Evolutionary conservation across 306 rosid species (phyloP), one percentile per base, ranked within the genome.

Genomic region (Corylus americana): DNA sequence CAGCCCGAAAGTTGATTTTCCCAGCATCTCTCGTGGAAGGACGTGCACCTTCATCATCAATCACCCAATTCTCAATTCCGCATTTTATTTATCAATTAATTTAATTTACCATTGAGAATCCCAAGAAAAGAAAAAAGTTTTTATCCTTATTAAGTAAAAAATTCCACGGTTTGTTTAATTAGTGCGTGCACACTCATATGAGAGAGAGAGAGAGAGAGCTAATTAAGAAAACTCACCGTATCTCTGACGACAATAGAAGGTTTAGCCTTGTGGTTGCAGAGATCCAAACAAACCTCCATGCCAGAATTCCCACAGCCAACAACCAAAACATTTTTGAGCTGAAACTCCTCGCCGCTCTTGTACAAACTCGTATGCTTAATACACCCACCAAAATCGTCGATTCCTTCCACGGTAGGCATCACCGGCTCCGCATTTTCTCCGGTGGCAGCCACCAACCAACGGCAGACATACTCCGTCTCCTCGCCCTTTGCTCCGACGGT

Each of bases 1-100:
- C 97, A 96, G 71, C 90, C 97, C 99, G 59, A 96, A 96, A 87
- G 99, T 96, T n/a, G 99, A 96, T 88, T 78, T 93, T 59, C 99
- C 99, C 90, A 96, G 93, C 98, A 96, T 90, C 93, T 96, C 94
- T 85, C 87, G 89, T 87, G 99, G 99, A 73, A 96, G 91, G 78
- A 96, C 85, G 90, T 96, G 99, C 75, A 96, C 99, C 99, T 96
- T 80, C 63, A 45, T 80, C 69, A 79, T 81, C 31, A 76, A 31
- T 31, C 35, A 31, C 35, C 35, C 35, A 31, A 31, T 31, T 31
- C 35, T 31, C 35, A 31, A 31, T 3, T 31, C 35, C 2, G 2
- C 2, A 31, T 31, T 31, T 31, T 31, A 31, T 31, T 31, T 31
- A 31, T 31, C 35, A 31, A 31, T 31, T 31, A 31, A 31, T 31